A percentile compares a stretch with the other conserved stretches of the same genome.
These are phyloP conservation scores for Takakia lepidozioides DNA, from an alignment of 225 moss, liverwort and hornwort genomes.

Conservation along the genomic window DNA sequence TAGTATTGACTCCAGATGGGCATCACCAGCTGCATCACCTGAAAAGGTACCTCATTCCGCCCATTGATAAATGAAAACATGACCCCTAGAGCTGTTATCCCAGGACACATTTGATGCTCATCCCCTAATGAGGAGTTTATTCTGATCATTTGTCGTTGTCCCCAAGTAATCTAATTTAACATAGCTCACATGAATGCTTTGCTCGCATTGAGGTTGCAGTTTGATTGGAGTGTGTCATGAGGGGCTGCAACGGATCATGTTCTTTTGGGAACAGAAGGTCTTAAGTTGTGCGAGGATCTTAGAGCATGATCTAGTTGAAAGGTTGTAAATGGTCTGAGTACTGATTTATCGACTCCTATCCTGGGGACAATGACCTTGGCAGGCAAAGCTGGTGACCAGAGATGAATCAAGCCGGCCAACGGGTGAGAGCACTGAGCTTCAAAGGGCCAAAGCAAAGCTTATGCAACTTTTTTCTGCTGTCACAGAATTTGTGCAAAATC, in stretches of 20 bases:
- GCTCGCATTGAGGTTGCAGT: neutral
- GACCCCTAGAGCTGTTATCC: no score
- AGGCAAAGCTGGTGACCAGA: constrained; percentile 15
- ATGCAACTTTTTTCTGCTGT: constrained; percentile 20
- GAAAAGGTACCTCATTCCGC: constrained; percentile 4
- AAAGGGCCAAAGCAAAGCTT: constrained; percentile 23
- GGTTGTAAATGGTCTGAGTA: no score
- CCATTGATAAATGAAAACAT: neutral
- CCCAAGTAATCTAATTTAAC: no score
- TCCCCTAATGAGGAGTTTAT: no score
- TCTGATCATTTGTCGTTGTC: no score
- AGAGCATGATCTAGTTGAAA: no score
- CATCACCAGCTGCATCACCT: constrained; percentile 13
- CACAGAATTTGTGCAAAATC: constrained; percentile 11
- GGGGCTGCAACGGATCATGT: neutral
- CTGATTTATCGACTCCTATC: no score
- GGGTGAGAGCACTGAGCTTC: constrained; percentile 18
- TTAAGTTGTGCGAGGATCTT: neutral
- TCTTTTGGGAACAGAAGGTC: neutral
- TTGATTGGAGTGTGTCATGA: neutral
- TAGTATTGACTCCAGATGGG: constrained; percentile 25
- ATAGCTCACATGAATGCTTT: neutral
- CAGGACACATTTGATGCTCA: no score
- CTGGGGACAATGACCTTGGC: neutral
- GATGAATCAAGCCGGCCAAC: constrained; percentile 15